Base-by-base conservation (phyloP, 129 eudicot genomes). In the Lactuca sativa region DNA sequence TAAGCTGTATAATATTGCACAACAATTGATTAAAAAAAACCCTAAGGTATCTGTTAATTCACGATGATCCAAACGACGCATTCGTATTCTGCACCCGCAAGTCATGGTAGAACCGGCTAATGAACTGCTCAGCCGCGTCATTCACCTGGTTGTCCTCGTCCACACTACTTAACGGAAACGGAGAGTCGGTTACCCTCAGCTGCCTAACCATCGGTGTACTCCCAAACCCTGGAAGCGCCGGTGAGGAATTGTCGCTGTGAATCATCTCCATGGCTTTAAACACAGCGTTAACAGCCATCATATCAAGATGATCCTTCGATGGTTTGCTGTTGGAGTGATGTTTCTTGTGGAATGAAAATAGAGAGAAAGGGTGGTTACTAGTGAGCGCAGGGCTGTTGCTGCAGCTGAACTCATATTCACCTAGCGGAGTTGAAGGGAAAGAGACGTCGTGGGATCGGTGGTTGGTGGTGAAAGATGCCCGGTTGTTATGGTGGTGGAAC, bases 171-270 rank as follows among this genome's bases (percentile, higher is more conserved):
- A 67, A 17, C 10, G 82, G 72, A 56, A 64, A 81, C 4, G 85
- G 85, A 51, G 82, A 81, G 71, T 81, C 85, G 4, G 79, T 77
- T 0, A 81, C 78, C 52, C 85, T 77, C n/a, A 75, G 67, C 62
- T 81, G 67, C 59, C 81, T 81, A 47, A 61, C 79, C 59, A 59
- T 14, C 3, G 81, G 83, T 48, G 67, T 78, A 52, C 51, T 51
- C 52, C 81, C 81, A 18, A 82, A 69, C 72, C 72, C 81, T 3
- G 71, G 75, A 3, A 67, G 66, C 36, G 6, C 54, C 15, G 79
- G 83, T 2, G 83, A 73, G 1, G 75, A 49, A 11, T 36, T 49
- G 34, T 53, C 79, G 2, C 68, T 76, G 0, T 59, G 73, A 61
- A 81, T 33, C 73, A 77, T 68, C 61, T 77, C 80, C 64, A 72